phyloP scores from a whole-genome alignment of 805 yeast genomes.

The Cyberlindnera euphorbiae region DNA sequence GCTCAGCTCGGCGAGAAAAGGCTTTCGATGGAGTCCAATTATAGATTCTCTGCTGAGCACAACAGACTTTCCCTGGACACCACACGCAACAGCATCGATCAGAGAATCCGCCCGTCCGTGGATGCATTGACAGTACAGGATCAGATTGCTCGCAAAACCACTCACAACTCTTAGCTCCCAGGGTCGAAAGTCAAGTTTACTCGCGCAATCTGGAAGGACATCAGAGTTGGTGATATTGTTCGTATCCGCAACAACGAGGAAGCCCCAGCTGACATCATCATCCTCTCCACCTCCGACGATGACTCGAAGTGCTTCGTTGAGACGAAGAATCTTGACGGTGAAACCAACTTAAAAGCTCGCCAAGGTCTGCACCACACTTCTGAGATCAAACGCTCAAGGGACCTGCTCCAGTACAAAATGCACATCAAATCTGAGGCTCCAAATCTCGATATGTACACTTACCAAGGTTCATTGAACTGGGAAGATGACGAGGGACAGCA shows the following conservation, averaged over 20 bases:
- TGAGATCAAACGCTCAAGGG: constrained; percentile 40
- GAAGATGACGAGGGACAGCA: constrained; percentile 32
- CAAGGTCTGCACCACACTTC: constrained; percentile 61
- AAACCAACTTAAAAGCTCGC: constrained; percentile 68
- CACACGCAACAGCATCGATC: constrained; percentile 2
- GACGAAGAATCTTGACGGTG: constrained; percentile 79
- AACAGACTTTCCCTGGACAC: background rate
- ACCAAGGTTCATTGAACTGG: constrained; percentile 63
- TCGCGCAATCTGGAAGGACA: constrained; percentile 55
- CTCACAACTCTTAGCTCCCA: background rate
- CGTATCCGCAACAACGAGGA: constrained; percentile 71
- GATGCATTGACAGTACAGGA: constrained; percentile 6
- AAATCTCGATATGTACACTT: constrained; percentile 66
- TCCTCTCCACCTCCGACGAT: constrained; percentile 54
- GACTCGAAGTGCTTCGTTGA: constrained; percentile 70
- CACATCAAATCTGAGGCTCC: constrained; percentile 80
- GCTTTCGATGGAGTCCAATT: constrained; percentile 13
- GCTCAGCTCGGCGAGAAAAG: constrained; percentile 7
- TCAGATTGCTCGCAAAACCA: constrained; percentile 7
- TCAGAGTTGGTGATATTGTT: constrained; percentile 68
- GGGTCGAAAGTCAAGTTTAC: constrained; percentile 23
- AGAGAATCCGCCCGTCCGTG: constrained; percentile 1
- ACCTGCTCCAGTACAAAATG: constrained; percentile 45
- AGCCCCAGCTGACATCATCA: constrained; percentile 69
- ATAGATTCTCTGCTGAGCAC: background rate